A percentile compares a stretch with the other conserved stretches of the same genome.
phyloP scores from a whole-genome alignment of 2,329 filamentous ascomycete species.

The Polytolypa hystricis region DNA sequence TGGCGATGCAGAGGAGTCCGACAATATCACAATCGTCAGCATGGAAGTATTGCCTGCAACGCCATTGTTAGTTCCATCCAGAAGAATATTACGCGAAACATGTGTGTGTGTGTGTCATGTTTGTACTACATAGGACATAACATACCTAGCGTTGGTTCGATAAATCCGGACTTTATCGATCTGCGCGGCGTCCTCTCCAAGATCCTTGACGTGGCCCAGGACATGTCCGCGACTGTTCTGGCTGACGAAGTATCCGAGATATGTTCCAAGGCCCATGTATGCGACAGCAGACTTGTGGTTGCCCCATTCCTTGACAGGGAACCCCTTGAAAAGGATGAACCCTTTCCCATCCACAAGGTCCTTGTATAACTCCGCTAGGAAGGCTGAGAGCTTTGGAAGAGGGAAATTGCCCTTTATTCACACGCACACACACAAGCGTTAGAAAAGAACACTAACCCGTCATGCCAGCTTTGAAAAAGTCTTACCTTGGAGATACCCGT shows the following conservation, averaged over 20 bases:
- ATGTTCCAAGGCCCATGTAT: slow-evolving; percentile 82
- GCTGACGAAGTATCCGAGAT: slow-evolving; percentile 77
- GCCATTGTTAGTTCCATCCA: no score
- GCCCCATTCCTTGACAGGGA: slow-evolving; percentile 67
- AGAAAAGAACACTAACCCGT: background rate
- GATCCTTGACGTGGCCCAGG: slow-evolving; percentile 79
- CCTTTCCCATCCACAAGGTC: slow-evolving; percentile 76
- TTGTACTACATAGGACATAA: no score
- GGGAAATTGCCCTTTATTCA: slow-evolving; percentile 43
- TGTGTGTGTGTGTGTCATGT: no score
- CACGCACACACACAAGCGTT: slow-evolving; percentile 1
- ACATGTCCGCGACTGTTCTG: slow-evolving; percentile 81
- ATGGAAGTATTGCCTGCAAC: slow-evolving; percentile 69
- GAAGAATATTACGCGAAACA: no score
- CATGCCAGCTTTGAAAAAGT: background rate
- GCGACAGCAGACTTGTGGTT: slow-evolving; percentile 69
- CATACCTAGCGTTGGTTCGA: slow-evolving; percentile 62
- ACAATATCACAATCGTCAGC: slow-evolving; percentile 75
- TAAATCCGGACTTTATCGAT: slow-evolving; percentile 87
- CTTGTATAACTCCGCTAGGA: slow-evolving; percentile 46
- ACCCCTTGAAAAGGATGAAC: slow-evolving; percentile 79
- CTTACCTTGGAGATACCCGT: slow-evolving; percentile 56
- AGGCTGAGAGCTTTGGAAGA: slow-evolving; percentile 45
- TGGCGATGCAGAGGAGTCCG: slow-evolving; percentile 68
- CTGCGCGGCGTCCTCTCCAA: slow-evolving; percentile 68